Evolutionary conservation across 129 eudicot species (phyloP), one percentile per base, ranked within the genome.

Genomic region (Cynara cardunculus): DNA sequence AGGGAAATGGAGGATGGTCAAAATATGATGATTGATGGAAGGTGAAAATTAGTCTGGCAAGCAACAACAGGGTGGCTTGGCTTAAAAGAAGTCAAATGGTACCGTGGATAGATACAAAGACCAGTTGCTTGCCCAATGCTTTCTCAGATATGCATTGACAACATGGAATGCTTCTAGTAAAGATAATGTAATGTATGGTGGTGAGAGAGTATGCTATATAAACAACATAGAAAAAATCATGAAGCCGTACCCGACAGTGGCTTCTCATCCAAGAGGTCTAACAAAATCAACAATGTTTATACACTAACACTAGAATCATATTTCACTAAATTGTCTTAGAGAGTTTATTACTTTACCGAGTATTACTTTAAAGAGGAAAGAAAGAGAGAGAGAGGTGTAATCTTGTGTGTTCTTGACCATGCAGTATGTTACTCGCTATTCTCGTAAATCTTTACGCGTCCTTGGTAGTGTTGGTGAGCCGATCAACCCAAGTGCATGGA

Each of bases 391-490:
- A 49, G 5, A 16, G 62, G 62, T 9, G 53, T 66, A 56, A 79
- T 70, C 69, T 75, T 69, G 78, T 4, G n/a, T 25, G 73, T 30
- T 69, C 37, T 81, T 81, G 71, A 72, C 49, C 26, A 65, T 87
- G 88, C 97, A 96, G 99, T 73, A 89, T 83, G 98, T 93, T 76
- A 92, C 97, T 78, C 93, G 93, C 69, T 83, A 91, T 81, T 96
- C 98, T 22, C 98, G 99, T 87, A 96, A 92, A 87, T 96, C 98
- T 73, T 87, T 96, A 72, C 91, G 99, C 76, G 92, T 96, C 77
- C 97, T 96, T 81, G 99, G 99, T 76, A 96, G 99, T 76, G 99
- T 96, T 67, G 99, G 99, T 66, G 99, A 96, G 90, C 99, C 98
- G 3, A 93, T 96, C 35, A 96, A 96, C 85, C 99, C 99, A 76